Evolutionary conservation across 257 asterid species (phyloP).

Genomic region (Nyctanthes arbortristis): DNA sequence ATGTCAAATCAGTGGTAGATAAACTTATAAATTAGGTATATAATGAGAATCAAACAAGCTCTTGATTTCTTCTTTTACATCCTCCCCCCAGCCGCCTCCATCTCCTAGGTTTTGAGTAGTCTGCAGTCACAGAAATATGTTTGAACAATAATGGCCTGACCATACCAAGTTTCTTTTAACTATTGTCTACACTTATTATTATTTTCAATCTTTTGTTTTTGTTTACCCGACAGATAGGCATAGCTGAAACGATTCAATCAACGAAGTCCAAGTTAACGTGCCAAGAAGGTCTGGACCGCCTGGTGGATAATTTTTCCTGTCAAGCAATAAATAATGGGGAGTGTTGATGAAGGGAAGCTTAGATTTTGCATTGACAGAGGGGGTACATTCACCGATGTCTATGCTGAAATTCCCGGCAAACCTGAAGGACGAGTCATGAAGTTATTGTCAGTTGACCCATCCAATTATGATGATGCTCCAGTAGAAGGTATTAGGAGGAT

Average conservation of each 20-base stretch:
- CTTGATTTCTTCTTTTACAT: no score
- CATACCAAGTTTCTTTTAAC: no score
- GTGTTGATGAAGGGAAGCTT: constrained; percentile 53
- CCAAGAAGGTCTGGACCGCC: constrained; percentile 3
- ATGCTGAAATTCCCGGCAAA: constrained; percentile 89
- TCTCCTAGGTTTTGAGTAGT: no score
- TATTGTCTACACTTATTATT: neutral
- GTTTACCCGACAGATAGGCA: constrained; percentile 25
- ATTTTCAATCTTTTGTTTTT: neutral
- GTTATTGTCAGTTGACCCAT: constrained; percentile 89
- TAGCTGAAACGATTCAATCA: constrained; percentile 8
- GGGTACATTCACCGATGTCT: constrained; percentile 96
- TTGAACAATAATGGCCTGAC: no score
- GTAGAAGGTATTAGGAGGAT: constrained; percentile 95
- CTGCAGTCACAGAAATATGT: no score
- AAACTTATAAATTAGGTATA: no score
- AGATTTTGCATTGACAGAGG: constrained; percentile 95
- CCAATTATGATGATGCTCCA: constrained; percentile 96
- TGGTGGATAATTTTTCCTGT: constrained; percentile 1
- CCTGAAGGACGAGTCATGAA: constrained; percentile 90
- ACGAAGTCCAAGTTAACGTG: constrained; percentile 15
- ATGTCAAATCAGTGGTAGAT: no score
- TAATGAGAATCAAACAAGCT: no score
- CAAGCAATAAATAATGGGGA: constrained; percentile 49
- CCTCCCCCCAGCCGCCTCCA: no score